Evolutionary conservation across 495 filamentous ascomycete species (phyloP), one percentile per base, ranked within the genome.

Genomic region (Cryomyces minteri): DNA sequence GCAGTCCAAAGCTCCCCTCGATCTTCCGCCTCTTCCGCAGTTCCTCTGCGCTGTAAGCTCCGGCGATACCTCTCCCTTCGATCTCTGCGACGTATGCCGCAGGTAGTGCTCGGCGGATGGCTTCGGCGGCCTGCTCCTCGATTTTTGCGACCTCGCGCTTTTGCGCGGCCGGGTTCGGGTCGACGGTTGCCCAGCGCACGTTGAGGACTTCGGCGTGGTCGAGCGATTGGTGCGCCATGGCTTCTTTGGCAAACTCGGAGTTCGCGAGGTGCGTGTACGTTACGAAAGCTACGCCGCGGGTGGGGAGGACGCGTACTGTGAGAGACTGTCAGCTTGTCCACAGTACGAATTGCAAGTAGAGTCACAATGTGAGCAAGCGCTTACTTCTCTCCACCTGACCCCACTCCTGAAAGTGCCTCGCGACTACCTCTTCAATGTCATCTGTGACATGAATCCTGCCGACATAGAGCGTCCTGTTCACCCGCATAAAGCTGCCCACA

Each of bases 91-190:
- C 81, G 54, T 85, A 96, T 28, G 82, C 85, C 1, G 78, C 86
- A 0, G 92, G 92, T n/a, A 99, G 63, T 5, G 92, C 90, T 37
- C 79, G 69, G 25, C 92, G 69, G 36, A 99, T 85, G 7, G 92
- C 92, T 56, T 95, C 92, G 0, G 90, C 92, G n/a, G 92, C 92
- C 62, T 95, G 88, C 60, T 99, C 92, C 62, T 99, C 92, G 43
- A 99, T 77, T 12, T 79, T 69, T 32, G 83, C 69, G 14, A 83
- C 88, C 58, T 99, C 92, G 32, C 92, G 74, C 51, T 90, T 88
- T 60, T 94, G 88, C 7, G 90, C 84, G 70, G 85, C 74, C 0
- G 92, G 92, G 51, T 99, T 99, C 14, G 92, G 92, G 58, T 99
- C 92, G 4, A 80, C 80, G 0, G 90, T 96, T 25, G 92, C 90